Conservation (phyloP, 1,284 basidiomycete genomes). For the Phenoliferia sp. region DNA sequence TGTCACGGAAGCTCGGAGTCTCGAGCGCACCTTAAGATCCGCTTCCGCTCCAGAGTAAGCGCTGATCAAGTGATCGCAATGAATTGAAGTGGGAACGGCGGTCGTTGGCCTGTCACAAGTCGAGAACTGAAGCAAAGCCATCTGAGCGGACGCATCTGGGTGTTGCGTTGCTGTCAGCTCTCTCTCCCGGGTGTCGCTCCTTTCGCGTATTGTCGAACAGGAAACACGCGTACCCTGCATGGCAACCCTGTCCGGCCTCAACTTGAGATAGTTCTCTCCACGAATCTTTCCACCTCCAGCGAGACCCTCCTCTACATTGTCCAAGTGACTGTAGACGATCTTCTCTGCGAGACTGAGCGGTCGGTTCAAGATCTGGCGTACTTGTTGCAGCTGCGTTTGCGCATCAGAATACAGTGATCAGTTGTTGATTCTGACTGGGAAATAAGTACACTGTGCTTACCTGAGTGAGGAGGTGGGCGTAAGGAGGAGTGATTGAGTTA, state of each 20-base stretch:
- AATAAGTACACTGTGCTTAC: neutral
- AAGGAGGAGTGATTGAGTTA: constrained; percentile 59
- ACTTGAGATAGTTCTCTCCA: constrained; percentile 85
- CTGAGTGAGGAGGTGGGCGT: constrained; percentile 60
- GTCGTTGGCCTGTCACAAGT: constrained; percentile 82
- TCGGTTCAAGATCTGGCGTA: constrained; percentile 63
- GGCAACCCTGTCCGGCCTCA: constrained; percentile 87
- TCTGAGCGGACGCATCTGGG: constrained; percentile 89
- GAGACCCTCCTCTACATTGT: constrained; percentile 66
- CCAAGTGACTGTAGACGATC: constrained; percentile 92
- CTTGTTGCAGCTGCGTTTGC: constrained; percentile 61
- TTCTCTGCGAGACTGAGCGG: constrained; percentile 94
- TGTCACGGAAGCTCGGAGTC: neutral
- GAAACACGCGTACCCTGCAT: constrained; percentile 62
- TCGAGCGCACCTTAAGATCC: constrained; percentile 63
- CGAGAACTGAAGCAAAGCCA: constrained; percentile 95
- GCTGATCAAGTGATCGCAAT: constrained; percentile 88
- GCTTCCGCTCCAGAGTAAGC: constrained; percentile 67
- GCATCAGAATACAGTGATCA: neutral
- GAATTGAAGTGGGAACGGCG: constrained; percentile 80
- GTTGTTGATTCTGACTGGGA: neutral
- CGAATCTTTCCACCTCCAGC: constrained; percentile 61
- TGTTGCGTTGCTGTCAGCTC: neutral
- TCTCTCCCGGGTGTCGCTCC: neutral
- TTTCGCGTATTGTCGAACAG: too few species aligned